Conservation (phyloP, 2,329 filamentous ascomycete species). For the Colletotrichum trifolii region DNA sequence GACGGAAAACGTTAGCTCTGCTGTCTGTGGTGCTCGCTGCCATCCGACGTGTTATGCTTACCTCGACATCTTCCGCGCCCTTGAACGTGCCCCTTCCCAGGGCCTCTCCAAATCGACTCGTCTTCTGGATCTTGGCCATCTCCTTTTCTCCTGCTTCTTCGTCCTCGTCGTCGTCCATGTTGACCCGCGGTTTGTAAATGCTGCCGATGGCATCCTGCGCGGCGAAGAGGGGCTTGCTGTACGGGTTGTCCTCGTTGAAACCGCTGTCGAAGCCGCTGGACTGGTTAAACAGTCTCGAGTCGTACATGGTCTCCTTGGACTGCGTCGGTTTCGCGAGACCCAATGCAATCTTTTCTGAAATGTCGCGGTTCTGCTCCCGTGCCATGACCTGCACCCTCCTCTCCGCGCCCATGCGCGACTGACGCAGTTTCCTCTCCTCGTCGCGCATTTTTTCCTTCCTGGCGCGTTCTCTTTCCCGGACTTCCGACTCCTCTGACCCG, state of each 20-base stretch:
- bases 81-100: slow-evolving; percentile 92
- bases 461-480: slow-evolving; percentile 80
- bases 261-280: slow-evolving; percentile 89
- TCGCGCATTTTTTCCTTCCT: slow-evolving; percentile 83
- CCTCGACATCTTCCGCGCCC: slow-evolving; percentile 84
- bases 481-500: slow-evolving; percentile 74
- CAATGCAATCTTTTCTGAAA: slow-evolving; percentile 95
- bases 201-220: slow-evolving; percentile 94
- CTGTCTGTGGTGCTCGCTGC: slow-evolving; percentile 1
- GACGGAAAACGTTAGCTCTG: not conserved
- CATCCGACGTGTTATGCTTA: slow-evolving; percentile 51
- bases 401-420: slow-evolving; percentile 96
- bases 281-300: slow-evolving; percentile 95
- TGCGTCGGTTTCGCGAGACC: slow-evolving; percentile 95
- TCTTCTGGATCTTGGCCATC: slow-evolving; percentile 89
- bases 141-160: slow-evolving; percentile 84
- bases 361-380: slow-evolving; percentile 94
- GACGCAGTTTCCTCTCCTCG: slow-evolving; percentile 88
- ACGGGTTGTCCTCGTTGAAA: slow-evolving; percentile 97
- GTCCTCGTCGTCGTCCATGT: slow-evolving; percentile 79
- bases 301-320: slow-evolving; percentile 94
- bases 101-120: slow-evolving; percentile 84
- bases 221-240: slow-evolving; percentile 96
- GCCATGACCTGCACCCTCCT: slow-evolving; percentile 92
- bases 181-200: slow-evolving; percentile 87